Percentiles rank a stretch among this genome's conserved stretches.
These are phyloP conservation scores for Penicillium herquei DNA, from an alignment of 495 filamentous ascomycete genomes.

Conservation along the genomic window DNA sequence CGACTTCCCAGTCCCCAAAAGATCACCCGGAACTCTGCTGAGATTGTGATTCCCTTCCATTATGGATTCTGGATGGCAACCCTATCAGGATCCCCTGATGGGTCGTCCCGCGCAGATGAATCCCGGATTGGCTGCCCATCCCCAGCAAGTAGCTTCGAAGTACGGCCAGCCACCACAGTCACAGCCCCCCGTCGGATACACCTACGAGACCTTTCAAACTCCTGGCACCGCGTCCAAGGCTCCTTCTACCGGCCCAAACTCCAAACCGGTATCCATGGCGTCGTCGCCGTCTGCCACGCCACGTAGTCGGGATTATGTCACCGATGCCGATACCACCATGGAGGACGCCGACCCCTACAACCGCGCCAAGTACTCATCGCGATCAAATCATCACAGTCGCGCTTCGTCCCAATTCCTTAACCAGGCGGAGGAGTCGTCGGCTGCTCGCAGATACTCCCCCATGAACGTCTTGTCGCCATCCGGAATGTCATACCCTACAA, in stretches of 20 bases:
- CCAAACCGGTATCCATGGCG: conserved; percentile 53
- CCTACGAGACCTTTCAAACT: conserved; percentile 71
- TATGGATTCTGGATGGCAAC: conserved; percentile 56
- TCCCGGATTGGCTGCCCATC: conserved; percentile 39
- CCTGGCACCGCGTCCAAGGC: conserved; percentile 41
- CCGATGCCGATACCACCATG: conserved; percentile 85
- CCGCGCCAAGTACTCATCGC: conserved; percentile 71
- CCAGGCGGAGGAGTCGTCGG: conserved; percentile 69
- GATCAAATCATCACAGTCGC: conserved; percentile 64
- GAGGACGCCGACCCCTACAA: conserved; percentile 88
- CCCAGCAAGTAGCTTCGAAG: conserved; percentile 40
- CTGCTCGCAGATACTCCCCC: conserved; percentile 89
- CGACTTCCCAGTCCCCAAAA: not conserved
- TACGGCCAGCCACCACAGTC: conserved; percentile 51
- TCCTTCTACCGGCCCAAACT: conserved; percentile 53
- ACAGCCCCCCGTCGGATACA: conserved; percentile 65
- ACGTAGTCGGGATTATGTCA: conserved; percentile 63
- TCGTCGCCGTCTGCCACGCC: conserved; percentile 65
- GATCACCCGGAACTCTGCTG: too few relatives aligned
- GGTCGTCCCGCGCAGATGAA: conserved; percentile 43
- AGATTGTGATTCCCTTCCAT: conserved; percentile 1
- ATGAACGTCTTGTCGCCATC: conserved; percentile 78
- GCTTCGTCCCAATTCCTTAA: conserved; percentile 63
- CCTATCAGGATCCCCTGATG: conserved; percentile 48
- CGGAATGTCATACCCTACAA: conserved; percentile 50